Conservation (phyloP, 116 monocot genomes). For the Iris pallida region DNA sequence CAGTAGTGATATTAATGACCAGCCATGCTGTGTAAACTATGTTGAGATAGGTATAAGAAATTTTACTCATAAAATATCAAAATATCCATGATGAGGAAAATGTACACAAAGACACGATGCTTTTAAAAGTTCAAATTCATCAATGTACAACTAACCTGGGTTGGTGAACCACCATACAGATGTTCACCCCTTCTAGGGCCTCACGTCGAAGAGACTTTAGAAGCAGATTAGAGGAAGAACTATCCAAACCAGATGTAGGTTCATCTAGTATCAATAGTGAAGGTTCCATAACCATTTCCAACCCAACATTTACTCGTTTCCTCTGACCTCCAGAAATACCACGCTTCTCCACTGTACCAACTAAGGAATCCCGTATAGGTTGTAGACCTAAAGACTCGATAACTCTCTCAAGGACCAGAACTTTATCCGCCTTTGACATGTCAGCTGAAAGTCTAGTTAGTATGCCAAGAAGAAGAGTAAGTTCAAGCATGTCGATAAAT, state of each 20-base stretch:
- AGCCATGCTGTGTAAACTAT: too few species aligned
- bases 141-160: conserved; percentile 38
- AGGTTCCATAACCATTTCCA: conserved; percentile 74
- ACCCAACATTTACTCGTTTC: conserved; percentile 63
- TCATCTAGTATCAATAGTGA: conserved; percentile 63
- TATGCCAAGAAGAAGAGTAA: too few species aligned
- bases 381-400: conserved; percentile 64
- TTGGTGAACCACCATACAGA: conserved; percentile 62
- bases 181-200: too few species aligned
- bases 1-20: too few species aligned
- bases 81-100: not conserved
- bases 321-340: conserved; percentile 74
- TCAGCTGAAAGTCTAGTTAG: conserved; percentile 52
- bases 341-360: conserved; percentile 71
- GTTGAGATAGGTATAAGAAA: too few species aligned
- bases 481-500: too few species aligned
- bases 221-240: conserved; percentile 55
- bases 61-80: not conserved
- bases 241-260: conserved; percentile 69
- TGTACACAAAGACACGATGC: not conserved
- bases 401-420: conserved; percentile 60
- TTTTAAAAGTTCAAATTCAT: not conserved
- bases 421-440: conserved; percentile 43
- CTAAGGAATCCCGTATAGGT: conserved; percentile 44
- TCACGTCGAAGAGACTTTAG: conserved; percentile 56